Conservation (phyloP, 2,329 filamentous ascomycete genomes). For the Fusarium algeriense region DNA sequence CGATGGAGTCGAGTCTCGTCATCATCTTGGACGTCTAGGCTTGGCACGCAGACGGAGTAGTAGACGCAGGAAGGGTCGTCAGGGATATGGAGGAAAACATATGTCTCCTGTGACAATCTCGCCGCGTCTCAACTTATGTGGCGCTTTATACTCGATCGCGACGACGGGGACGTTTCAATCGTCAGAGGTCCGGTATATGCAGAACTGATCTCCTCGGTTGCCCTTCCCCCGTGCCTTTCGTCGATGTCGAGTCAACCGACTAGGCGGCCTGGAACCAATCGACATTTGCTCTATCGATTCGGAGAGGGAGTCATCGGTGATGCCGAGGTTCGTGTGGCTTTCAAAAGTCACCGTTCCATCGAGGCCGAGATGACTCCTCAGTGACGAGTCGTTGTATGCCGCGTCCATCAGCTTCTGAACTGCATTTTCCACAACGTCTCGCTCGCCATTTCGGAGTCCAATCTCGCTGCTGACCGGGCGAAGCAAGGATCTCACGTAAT, state of each 20-base stretch:
- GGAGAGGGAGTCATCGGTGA: not conserved
- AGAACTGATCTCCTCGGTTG: conserved; percentile 51
- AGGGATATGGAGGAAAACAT: conserved; percentile 53
- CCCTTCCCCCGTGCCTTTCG: conserved; percentile 46
- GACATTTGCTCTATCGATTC: not conserved
- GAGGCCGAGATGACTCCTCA: not conserved
- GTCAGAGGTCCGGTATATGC: conserved; percentile 30
- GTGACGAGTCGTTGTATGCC: not conserved
- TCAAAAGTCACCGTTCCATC: no score
- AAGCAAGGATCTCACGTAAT: not conserved
- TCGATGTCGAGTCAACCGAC: no score
- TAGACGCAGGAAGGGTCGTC: conserved; percentile 51
- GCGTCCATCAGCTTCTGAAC: not conserved
- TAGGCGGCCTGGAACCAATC: not conserved
- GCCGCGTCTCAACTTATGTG: conserved; percentile 52
- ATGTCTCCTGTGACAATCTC: conserved; percentile 48
- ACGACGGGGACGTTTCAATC: conserved; percentile 37
- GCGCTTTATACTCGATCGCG: conserved; percentile 56
- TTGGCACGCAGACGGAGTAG: conserved; percentile 51
- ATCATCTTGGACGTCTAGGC: conserved; percentile 50
- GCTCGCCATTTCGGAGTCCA: not conserved
- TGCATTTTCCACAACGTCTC: not conserved
- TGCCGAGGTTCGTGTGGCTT: no score
- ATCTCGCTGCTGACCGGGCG: not conserved
- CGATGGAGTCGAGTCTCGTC: conserved; percentile 51